Evolutionary conservation across 805 yeast species (phyloP).

Genomic region (Wickerhamomyces ciferrii): DNA sequence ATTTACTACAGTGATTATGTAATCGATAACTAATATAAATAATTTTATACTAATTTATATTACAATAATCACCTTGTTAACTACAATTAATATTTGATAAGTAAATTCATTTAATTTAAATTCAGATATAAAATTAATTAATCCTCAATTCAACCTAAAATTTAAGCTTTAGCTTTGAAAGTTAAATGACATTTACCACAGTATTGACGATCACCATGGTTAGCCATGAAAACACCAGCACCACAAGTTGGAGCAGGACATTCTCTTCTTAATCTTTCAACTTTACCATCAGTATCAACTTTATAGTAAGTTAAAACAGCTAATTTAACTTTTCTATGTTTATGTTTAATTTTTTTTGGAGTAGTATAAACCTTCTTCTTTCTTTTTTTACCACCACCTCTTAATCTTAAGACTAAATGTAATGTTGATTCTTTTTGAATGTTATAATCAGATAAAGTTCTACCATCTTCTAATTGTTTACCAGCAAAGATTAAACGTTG

Average conservation of each 20-base stretch:
- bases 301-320: constrained; percentile 99
- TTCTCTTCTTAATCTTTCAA: constrained; percentile 98
- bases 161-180: constrained; percentile 47
- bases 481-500: constrained; percentile 97
- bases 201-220: constrained; percentile 98
- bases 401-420: constrained; percentile 93
- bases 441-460: constrained; percentile 96
- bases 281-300: constrained; percentile 98
- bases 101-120: background rate
- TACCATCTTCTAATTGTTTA: constrained; percentile 94
- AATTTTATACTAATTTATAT: no score
- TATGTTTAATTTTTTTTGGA: constrained; percentile 99
- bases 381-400: constrained; percentile 99
- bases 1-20: no score
- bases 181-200: constrained; percentile 99
- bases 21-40: no score
- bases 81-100: background rate
- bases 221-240: constrained; percentile 99
- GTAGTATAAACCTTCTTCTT: constrained; percentile 99
- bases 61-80: no score
- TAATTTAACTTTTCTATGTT: constrained; percentile 98
- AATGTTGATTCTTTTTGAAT: constrained; percentile 96
- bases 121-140: constrained; percentile 5
- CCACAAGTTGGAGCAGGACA: constrained; percentile 92
- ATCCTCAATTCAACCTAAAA: constrained; percentile 2